These are phyloP conservation scores for Medicago ruthenica DNA, from an alignment of 306 rosid genomes.

Conservation along the genomic window DNA sequence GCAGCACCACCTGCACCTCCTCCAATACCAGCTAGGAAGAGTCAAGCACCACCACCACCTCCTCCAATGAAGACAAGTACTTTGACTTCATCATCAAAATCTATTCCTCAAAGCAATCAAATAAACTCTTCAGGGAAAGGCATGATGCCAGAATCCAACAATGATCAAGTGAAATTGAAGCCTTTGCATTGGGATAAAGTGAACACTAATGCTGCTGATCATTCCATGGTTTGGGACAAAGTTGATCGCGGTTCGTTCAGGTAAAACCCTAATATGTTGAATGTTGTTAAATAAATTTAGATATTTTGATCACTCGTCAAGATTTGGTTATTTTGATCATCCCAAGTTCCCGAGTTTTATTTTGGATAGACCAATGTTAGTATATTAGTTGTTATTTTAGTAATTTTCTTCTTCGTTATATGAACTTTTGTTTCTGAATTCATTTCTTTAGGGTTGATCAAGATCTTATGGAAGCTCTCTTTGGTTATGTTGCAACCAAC, in stretches of 20 bases:
- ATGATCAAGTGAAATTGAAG: slow-evolving; percentile 70
- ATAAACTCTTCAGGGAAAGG: slow-evolving; percentile 54
- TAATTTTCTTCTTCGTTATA: not conserved
- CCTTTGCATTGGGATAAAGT: slow-evolving; percentile 95
- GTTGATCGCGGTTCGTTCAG: slow-evolving; percentile 78
- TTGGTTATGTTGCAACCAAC: slow-evolving; percentile 67
- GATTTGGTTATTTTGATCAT: not conserved
- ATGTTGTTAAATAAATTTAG: not conserved
- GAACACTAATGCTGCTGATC: slow-evolving; percentile 67
- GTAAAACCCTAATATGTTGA: slow-evolving; percentile 47
- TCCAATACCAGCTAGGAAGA: slow-evolving; percentile 39
- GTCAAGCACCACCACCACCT: slow-evolving; percentile 50
- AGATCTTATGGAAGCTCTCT: slow-evolving; percentile 93
- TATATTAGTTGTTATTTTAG: not conserved
- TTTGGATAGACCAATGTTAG: not conserved
- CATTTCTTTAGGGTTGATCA: slow-evolving; percentile 72
- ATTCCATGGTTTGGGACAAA: slow-evolving; percentile 98
- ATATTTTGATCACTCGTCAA: not conserved
- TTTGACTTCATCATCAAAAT: slow-evolving; percentile 54
- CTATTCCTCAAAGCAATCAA: slow-evolving; percentile 5
- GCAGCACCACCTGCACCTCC: slow-evolving; percentile 44
- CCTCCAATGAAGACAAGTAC: slow-evolving; percentile 43
- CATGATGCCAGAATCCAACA: slow-evolving; percentile 39
- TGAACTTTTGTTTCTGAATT: slow-evolving; percentile 15
- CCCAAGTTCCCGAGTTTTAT: not conserved